Evolutionary conservation across 2,329 filamentous ascomycete species (phyloP), one percentile per base, ranked within the genome.

Genomic region (Fusarium sp.): DNA sequence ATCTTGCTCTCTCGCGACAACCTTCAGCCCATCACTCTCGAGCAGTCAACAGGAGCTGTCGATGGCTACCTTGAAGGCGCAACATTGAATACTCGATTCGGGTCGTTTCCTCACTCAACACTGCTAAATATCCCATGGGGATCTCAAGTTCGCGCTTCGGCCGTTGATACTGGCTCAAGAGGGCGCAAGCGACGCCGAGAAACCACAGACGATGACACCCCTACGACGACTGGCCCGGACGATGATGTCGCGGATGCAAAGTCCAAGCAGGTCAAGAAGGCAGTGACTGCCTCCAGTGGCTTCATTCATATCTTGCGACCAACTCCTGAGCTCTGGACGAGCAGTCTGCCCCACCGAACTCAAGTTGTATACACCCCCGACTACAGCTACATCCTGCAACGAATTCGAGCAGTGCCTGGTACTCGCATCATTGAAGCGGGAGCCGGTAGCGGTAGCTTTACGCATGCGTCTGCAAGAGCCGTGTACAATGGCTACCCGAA

Each of bases 61-160:
- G 89, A 92, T 79, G 93, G 93, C 68, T 95, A 95, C 78, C 89
- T 90, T 33, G 93, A 95, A 80, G 93, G 93, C 39, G 92, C 92
- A 56, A 93, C 95, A 3, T 91, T 95, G 64, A 98, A 98, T 84
- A 99, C 96, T 2, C 92, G 95, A 52, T 99, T 98, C 80, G 97
- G 97, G 58, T 98, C 95, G 0, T 96, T 95, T 70, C 94, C 94
- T 0, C 94, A 96, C 81, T 93, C 90, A 13, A 95, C 94, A 0
- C 84, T 96, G 54, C 88, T 98, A 65, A 88, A 91, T 6, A 87
- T 95, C 64, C 93, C 94, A 48, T 98, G 96, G 96, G 97, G 97
- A 31, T 95, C 94, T 8, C 97, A 98, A 81, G 92, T 98, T 24
- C 89, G 94, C 56, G 97, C 97, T 9, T 98, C 95, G 2, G 91